phyloP scores from a whole-genome alignment of 345 rosid species.

The Gossypium turneri region DNA sequence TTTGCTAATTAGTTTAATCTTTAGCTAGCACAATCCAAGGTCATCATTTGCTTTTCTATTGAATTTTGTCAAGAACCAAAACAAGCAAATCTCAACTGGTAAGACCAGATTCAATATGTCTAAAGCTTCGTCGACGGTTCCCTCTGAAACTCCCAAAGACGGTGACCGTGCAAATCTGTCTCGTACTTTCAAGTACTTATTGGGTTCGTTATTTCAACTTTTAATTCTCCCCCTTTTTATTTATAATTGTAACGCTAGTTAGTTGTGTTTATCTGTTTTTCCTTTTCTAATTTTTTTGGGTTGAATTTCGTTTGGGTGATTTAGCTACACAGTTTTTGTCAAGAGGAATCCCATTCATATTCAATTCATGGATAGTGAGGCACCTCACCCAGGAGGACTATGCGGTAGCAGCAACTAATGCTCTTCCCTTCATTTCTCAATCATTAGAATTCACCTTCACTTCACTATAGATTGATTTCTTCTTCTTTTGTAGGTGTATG shows the following conservation, averaged over 20 bases:
- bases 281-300: background rate
- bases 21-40: background rate
- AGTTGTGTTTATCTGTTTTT: background rate
- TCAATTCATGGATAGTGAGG: slow-evolving; percentile 88
- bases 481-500: slow-evolving; percentile 56
- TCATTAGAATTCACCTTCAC: background rate
- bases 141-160: slow-evolving; percentile 25
- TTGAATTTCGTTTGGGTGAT: slow-evolving; percentile 10
- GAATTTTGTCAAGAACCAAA: background rate
- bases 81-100: background rate
- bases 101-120: slow-evolving; percentile 1
- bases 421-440: background rate
- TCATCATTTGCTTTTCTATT: background rate
- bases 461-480: background rate
- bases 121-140: slow-evolving; percentile 9
- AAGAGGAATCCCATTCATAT: slow-evolving; percentile 81
- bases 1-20: background rate
- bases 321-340: slow-evolving; percentile 77
- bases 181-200: slow-evolving; percentile 59
- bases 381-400: slow-evolving; percentile 66
- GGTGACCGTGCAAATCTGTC: slow-evolving; percentile 38
- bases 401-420: slow-evolving; percentile 45
- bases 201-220: slow-evolving; percentile 36
- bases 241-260: background rate
- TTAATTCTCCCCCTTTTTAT: background rate